phyloP scores from a whole-genome alignment of 495 filamentous ascomycete genomes.

The Penicillium canariense region DNA sequence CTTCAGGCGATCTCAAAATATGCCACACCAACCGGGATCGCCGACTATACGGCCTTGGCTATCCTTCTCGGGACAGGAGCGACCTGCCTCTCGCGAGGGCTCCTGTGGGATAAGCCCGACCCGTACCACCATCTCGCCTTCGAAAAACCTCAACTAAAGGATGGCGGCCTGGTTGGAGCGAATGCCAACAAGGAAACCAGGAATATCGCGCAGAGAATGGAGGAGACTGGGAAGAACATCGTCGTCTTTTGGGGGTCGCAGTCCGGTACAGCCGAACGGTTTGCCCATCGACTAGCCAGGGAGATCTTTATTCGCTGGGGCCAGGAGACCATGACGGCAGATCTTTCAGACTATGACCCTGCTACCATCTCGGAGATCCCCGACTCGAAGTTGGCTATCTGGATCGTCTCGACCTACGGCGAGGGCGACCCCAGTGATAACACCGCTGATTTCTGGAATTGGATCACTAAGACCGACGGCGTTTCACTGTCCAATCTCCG shows the following conservation, averaged over 20 bases:
- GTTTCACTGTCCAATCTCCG: slow-evolving; percentile 32
- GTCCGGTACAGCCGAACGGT: slow-evolving; percentile 53
- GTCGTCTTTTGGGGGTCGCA: slow-evolving; percentile 57
- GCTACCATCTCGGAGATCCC: slow-evolving; percentile 39
- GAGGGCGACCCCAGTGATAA: slow-evolving; percentile 57
- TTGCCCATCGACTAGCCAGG: slow-evolving; percentile 45
- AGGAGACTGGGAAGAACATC: slow-evolving; percentile 35
- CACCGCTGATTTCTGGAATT: slow-evolving; percentile 44
- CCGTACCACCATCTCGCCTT: slow-evolving; percentile 30
- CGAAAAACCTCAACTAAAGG: slow-evolving; percentile 37
- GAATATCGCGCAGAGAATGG: slow-evolving; percentile 36
- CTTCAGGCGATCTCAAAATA: slow-evolving; percentile 23
- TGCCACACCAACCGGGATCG: slow-evolving; percentile 24
- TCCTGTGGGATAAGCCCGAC: slow-evolving; percentile 37
- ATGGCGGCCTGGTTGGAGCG: slow-evolving; percentile 14
- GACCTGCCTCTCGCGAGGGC: slow-evolving; percentile 31
- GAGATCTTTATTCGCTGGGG: slow-evolving; percentile 46
- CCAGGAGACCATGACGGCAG: slow-evolving; percentile 41
- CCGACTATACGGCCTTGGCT: slow-evolving; percentile 32
- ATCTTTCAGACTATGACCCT: slow-evolving; percentile 51
- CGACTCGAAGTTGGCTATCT: slow-evolving; percentile 43
- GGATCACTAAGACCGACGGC: slow-evolving; percentile 32
- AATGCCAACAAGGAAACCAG: slow-evolving; percentile 28
- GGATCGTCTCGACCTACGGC: slow-evolving; percentile 54
- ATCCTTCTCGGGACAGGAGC: slow-evolving; percentile 26